These are phyloP conservation scores for Lepidium aucheri DNA, from an alignment of 345 rosid genomes.

Conservation along the genomic window DNA sequence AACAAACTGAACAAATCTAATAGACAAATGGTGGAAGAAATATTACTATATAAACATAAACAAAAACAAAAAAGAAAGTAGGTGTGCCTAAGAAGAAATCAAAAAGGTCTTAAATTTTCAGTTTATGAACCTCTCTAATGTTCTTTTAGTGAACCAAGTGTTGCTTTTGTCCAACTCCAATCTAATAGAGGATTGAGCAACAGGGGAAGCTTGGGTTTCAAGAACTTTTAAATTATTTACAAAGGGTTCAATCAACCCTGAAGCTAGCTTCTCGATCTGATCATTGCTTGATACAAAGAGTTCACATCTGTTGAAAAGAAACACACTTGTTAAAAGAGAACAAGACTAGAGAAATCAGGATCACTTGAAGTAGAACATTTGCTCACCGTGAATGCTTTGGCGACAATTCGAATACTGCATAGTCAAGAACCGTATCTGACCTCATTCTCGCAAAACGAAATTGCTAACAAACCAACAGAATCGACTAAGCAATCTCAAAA, in stretches of 20 bases:
- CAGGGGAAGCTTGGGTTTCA: conserved; percentile 50
- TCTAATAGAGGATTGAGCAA: conserved; percentile 43
- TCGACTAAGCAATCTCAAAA: not conserved
- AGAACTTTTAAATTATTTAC: conserved; percentile 64
- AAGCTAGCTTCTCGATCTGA: conserved; percentile 70
- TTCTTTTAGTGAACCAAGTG: conserved; percentile 87
- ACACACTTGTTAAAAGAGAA: not conserved
- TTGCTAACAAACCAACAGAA: not conserved
- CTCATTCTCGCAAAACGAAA: conserved; percentile 40
- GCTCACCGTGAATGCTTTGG: conserved; percentile 70
- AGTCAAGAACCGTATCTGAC: conserved; percentile 53
- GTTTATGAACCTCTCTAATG: conserved; percentile 63
- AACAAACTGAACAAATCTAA: conserved; percentile 90
- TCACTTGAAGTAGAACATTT: not conserved
- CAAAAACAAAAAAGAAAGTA: too few species aligned
- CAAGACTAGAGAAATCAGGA: not conserved
- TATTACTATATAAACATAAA: not conserved
- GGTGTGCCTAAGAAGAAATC: not conserved
- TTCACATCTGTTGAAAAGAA: conserved; percentile 38
- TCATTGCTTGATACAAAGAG: conserved; percentile 65
- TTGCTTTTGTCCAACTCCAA: conserved; percentile 47
- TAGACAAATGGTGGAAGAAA: not conserved
- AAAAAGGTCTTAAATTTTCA: not conserved
- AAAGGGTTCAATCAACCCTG: conserved; percentile 76
- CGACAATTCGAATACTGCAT: conserved; percentile 70